Evolutionary conservation across 495 filamentous ascomycete genomes (phyloP).

Genomic region (Aspergillus baeticus): DNA sequence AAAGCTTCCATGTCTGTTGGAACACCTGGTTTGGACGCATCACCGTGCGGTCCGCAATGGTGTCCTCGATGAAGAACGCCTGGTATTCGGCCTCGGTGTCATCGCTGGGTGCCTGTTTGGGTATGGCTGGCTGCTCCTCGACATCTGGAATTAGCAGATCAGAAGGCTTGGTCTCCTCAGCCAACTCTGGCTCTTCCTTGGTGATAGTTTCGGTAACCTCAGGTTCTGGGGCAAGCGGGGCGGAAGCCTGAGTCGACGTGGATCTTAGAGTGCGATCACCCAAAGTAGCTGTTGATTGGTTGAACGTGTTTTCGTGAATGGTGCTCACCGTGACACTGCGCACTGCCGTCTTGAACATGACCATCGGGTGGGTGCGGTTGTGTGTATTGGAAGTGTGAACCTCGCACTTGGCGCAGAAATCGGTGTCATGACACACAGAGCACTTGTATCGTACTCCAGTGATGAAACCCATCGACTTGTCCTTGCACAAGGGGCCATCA

Average conservation of each 20-base stretch:
- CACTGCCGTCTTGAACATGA: slow-evolving; percentile 95
- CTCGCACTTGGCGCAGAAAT: slow-evolving; percentile 96
- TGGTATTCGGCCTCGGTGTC: slow-evolving; percentile 41
- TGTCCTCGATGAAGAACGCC: slow-evolving; percentile 78
- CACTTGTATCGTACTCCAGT: slow-evolving; percentile 92
- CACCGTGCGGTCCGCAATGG: slow-evolving; percentile 72
- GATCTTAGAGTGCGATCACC: slow-evolving; percentile 56
- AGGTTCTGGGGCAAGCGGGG: slow-evolving; percentile 48
- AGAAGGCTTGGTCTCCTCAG: slow-evolving; percentile 31
- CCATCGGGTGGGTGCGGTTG: slow-evolving; percentile 91
- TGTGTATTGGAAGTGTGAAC: slow-evolving; percentile 79
- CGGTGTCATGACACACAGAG: slow-evolving; percentile 91
- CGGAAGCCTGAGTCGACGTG: slow-evolving; percentile 51
- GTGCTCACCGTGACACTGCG: slow-evolving; percentile 88
- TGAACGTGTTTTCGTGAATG: slow-evolving; percentile 68
- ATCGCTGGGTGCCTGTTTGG: not conserved
- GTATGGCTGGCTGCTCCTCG: slow-evolving; percentile 32
- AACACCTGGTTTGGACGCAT: slow-evolving; percentile 69
- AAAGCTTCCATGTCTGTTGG: slow-evolving; percentile 87
- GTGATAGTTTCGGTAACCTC: slow-evolving; percentile 63
- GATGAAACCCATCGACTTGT: slow-evolving; percentile 64
- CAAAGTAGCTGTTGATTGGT: slow-evolving; percentile 58
- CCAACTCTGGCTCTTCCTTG: slow-evolving; percentile 54
- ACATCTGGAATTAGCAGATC: not conserved
- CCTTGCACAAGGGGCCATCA: slow-evolving; percentile 86